These are phyloP conservation scores for Stephanodiscus minutulus DNA, from an alignment of 108 stramenopile genomes.

Conservation along the genomic window DNA sequence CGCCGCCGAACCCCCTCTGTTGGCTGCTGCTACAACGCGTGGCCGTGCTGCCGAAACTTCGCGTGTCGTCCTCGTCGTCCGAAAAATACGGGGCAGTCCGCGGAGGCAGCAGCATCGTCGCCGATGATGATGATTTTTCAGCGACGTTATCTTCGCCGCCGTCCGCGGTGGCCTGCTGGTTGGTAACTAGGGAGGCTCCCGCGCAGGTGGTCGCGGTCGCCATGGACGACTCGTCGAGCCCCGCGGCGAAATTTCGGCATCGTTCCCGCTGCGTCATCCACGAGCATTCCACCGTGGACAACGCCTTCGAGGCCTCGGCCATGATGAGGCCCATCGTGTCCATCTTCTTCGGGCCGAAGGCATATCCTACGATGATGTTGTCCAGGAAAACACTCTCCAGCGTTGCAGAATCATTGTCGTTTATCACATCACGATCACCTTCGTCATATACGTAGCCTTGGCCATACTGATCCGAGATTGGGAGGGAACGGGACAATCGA, in stretches of 20 bases:
- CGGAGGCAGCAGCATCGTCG: too few species aligned
- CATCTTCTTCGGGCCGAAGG: conserved; percentile 91
- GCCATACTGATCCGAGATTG: neutral
- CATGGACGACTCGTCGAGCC: conserved; percentile 38
- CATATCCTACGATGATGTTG: conserved; percentile 82
- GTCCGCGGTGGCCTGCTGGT: neutral
- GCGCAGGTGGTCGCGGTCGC: conserved; percentile 7
- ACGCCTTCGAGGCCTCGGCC: conserved; percentile 77
- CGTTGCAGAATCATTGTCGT: neutral
- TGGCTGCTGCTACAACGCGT: conserved; percentile 29
- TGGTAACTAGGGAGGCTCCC: conserved; percentile 7
- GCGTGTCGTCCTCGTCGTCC: conserved; percentile 38
- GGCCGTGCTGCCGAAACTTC: conserved; percentile 36
- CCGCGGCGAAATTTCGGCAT: neutral
- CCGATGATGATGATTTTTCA: too few species aligned
- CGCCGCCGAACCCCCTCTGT: conserved; percentile 2
- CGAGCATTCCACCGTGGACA: conserved; percentile 34
- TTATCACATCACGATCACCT: neutral
- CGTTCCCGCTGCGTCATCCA: neutral
- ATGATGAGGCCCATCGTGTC: conserved; percentile 86
- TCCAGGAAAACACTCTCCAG: conserved; percentile 24
- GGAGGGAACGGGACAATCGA: conserved; percentile 4
- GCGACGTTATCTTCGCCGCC: too few species aligned
- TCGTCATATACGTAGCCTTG: neutral
- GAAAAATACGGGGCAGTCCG: conserved; percentile 14